Percentiles rank a stretch among this genome's conserved stretches.
Evolutionary conservation across 495 filamentous ascomycete genomes (phyloP).

Genomic region (Pyronema omphalodes): DNA sequence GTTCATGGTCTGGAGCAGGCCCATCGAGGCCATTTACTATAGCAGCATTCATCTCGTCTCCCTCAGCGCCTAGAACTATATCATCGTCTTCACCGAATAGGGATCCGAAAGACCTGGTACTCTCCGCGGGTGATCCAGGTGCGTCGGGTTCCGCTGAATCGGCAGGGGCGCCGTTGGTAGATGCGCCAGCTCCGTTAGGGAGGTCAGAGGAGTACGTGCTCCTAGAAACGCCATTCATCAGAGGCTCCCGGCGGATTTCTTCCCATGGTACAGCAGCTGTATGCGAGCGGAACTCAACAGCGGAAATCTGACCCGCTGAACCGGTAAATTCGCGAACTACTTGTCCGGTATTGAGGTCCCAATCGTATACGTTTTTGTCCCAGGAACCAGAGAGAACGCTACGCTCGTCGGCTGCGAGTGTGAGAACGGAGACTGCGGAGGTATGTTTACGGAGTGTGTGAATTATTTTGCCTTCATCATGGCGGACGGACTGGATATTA

Average conservation of each 20-base stretch:
- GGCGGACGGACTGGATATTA: slow-evolving; percentile 82
- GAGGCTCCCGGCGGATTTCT: slow-evolving; percentile 11
- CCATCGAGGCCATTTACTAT: slow-evolving; percentile 40
- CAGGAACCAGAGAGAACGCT: slow-evolving; percentile 85
- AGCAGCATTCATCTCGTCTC: slow-evolving; percentile 68
- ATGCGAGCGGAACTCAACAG: slow-evolving; percentile 60
- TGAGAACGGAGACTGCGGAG: slow-evolving; percentile 78
- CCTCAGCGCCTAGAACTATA: slow-evolving; percentile 43
- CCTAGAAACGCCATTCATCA: slow-evolving; percentile 15
- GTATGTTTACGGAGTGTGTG: slow-evolving; percentile 64
- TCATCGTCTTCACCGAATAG: slow-evolving; percentile 56
- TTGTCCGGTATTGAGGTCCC: slow-evolving; percentile 84
- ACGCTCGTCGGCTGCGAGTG: slow-evolving; percentile 64
- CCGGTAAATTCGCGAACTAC: slow-evolving; percentile 49
- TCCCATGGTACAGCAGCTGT: slow-evolving; percentile 9
- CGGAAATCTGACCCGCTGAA: slow-evolving; percentile 66
- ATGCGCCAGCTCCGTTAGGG: slow-evolving; percentile 31
- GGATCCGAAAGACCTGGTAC: slow-evolving; percentile 10
- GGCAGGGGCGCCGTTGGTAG: slow-evolving; percentile 24
- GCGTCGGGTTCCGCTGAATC: slow-evolving; percentile 48
- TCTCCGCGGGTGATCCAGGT: slow-evolving; percentile 19
- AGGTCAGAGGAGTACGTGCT: slow-evolving; percentile 19
- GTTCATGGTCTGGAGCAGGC: neutral
- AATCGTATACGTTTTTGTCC: slow-evolving; percentile 86
- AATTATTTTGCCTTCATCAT: slow-evolving; percentile 84